These are phyloP conservation scores for Bolboschoenoplectus hybrid DNA, from an alignment of 202 grass and related monocot species.

Conservation along the genomic window DNA sequence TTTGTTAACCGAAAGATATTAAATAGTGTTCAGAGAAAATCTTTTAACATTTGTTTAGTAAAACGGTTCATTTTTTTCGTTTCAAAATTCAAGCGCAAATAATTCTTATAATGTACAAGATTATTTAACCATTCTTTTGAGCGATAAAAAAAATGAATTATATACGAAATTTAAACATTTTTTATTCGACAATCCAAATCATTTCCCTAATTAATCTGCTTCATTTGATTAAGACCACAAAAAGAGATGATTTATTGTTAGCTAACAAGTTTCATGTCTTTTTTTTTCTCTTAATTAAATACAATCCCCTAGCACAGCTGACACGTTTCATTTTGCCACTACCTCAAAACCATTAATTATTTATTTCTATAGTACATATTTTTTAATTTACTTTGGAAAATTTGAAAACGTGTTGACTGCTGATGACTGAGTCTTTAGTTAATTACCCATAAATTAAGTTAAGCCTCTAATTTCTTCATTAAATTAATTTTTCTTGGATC, in stretches of 20 bases:
- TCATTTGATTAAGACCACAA: neutral
- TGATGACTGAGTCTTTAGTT: no score
- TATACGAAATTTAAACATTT: no score
- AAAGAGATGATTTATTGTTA: neutral
- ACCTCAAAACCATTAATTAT: neutral
- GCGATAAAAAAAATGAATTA: no score
- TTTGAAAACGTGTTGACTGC: conserved; percentile 25
- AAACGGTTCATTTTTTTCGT: no score
- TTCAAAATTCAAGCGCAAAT: no score
- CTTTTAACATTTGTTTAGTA: no score
- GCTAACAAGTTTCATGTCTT: neutral
- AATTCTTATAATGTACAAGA: no score
- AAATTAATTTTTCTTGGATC: neutral
- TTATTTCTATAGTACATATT: neutral
- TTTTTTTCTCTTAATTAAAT: neutral
- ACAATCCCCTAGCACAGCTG: neutral
- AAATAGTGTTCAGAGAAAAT: no score
- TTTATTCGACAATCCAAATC: no score
- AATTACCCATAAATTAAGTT: no score
- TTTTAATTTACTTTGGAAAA: neutral
- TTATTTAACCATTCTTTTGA: no score
- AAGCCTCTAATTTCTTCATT: neutral
- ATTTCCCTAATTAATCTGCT: neutral
- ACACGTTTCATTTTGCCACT: neutral
- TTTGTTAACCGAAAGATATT: no score